Evolutionary conservation across 345 rosid genomes (phyloP).

Genomic region (Brassica juncea): DNA sequence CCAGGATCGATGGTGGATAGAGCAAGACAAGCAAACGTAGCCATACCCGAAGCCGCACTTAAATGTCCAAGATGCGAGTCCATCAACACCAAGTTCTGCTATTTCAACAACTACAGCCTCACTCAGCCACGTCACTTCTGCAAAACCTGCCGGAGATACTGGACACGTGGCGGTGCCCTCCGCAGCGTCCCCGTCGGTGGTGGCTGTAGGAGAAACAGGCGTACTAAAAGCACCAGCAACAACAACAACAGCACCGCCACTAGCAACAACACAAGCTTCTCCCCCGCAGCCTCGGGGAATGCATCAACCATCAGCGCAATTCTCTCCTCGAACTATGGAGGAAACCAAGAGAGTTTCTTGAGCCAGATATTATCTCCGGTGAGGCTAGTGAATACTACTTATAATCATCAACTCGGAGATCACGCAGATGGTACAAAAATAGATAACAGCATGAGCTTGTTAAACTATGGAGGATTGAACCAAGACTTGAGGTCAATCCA

Average conservation of each 20-base stretch:
- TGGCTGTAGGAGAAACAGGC: slow-evolving; percentile 86
- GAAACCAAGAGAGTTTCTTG: slow-evolving; percentile 44
- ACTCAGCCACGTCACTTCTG: slow-evolving; percentile 99
- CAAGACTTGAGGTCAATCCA: slow-evolving; percentile 38
- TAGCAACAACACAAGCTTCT: slow-evolving; percentile 36
- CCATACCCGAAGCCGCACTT: slow-evolving; percentile 71
- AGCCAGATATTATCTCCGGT: slow-evolving; percentile 53
- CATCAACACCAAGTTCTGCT: slow-evolving; percentile 90
- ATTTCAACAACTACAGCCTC: slow-evolving; percentile 95
- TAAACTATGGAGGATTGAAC: slow-evolving; percentile 39
- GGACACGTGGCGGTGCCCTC: slow-evolving; percentile 95
- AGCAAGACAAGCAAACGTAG: slow-evolving; percentile 81
- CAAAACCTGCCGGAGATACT: slow-evolving; percentile 93
- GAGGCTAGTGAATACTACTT: slow-evolving; percentile 30
- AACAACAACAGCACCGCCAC: slow-evolving; percentile 30
- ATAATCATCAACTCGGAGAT: slow-evolving; percentile 23
- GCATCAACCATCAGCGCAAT: slow-evolving; percentile 38
- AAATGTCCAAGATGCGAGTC: slow-evolving; percentile 97
- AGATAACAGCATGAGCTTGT: slow-evolving; percentile 32
- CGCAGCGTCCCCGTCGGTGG: slow-evolving; percentile 94
- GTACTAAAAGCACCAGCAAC: slow-evolving; percentile 65
- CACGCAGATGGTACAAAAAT: neutral
- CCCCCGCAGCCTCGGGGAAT: slow-evolving; percentile 13
- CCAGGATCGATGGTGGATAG: slow-evolving; percentile 94
- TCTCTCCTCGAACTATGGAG: slow-evolving; percentile 40